Percentiles rank a stretch among this genome's conserved stretches.
Conservation (phyloP, 495 filamentous ascomycete genomes). For the Penicillium mononematosum region DNA sequence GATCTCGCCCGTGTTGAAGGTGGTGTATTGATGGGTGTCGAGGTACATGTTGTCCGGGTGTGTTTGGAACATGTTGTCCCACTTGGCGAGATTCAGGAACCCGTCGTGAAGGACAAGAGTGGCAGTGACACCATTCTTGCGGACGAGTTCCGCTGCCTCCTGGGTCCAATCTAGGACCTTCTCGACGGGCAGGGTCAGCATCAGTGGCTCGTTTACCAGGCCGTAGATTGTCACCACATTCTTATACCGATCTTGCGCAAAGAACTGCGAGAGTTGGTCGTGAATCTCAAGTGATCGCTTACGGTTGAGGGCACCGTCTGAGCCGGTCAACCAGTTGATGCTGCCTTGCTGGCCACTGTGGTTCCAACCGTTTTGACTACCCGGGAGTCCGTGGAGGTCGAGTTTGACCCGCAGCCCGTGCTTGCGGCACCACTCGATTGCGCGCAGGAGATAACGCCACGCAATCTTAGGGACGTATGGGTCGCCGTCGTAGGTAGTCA, state of each 20-base stretch:
- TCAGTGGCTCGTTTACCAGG: conserved; percentile 81
- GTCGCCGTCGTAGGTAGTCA: conserved; percentile 80
- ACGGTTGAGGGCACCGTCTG: conserved; percentile 58
- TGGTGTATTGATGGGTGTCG: conserved; percentile 92
- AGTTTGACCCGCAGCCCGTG: conserved; percentile 93
- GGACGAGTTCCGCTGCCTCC: conserved; percentile 61
- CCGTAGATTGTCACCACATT: conserved; percentile 84
- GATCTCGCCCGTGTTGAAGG: conserved; percentile 79
- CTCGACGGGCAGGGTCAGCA: conserved; percentile 59
- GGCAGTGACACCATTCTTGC: conserved; percentile 65
- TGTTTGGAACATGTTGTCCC: conserved; percentile 67
- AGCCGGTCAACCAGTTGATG: conserved; percentile 80
- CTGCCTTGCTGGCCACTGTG: conserved; percentile 73
- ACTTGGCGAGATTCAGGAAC: conserved; percentile 76
- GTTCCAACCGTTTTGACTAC: conserved; percentile 89
- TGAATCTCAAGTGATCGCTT: conserved; percentile 81
- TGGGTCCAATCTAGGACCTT: conserved; percentile 70
- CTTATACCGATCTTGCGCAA: conserved; percentile 79
- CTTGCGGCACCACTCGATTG: conserved; percentile 90
- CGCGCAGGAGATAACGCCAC: conserved; percentile 92
- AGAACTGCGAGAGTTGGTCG: conserved; percentile 76
- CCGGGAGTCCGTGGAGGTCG: conserved; percentile 82
- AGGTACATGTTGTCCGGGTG: conserved; percentile 59
- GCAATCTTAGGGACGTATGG: conserved; percentile 83
- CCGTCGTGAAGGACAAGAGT: conserved; percentile 78